Conservation (phyloP, 1,284 basidiomycete species). For the Ustilago hordei region DNA sequence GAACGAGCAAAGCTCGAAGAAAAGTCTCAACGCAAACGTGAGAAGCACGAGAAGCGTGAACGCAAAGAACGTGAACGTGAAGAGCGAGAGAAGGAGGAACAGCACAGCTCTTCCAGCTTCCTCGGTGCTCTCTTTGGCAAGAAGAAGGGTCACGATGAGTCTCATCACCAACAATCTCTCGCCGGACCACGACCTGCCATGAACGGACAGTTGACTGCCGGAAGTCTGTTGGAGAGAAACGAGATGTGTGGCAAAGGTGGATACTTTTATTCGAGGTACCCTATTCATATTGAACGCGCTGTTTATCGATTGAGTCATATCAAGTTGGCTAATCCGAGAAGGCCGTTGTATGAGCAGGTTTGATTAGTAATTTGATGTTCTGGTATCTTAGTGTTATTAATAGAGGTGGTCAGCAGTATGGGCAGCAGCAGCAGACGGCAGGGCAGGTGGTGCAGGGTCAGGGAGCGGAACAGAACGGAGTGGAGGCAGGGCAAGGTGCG, state of each 20-base stretch:
- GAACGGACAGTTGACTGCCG: constrained; percentile 57
- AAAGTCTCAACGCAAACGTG: constrained; percentile 48
- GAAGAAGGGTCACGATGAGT: constrained; percentile 58
- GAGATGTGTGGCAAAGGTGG: constrained; percentile 32
- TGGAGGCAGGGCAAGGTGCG: not conserved
- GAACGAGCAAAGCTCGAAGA: constrained; percentile 46
- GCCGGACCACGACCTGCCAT: constrained; percentile 11
- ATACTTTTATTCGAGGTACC: constrained; percentile 81
- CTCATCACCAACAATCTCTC: constrained; percentile 1
- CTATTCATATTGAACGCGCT: constrained; percentile 96
- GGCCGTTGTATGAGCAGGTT: constrained; percentile 97
- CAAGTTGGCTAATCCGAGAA: constrained; percentile 94
- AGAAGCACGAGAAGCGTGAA: constrained; percentile 53
- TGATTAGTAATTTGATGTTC: constrained; percentile 99
- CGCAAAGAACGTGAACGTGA: constrained; percentile 54
- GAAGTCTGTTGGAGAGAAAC: constrained; percentile 53
- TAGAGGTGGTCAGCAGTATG: constrained; percentile 71
- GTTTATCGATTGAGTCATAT: constrained; percentile 98
- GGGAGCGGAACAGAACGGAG: constrained; percentile 18
- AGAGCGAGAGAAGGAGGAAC: constrained; percentile 56
- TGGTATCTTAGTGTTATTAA: constrained; percentile 99
- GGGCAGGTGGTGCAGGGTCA: constrained; percentile 40
- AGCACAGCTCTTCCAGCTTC: constrained; percentile 57
- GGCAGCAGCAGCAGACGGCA: constrained; percentile 67
- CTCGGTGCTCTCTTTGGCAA: constrained; percentile 63